Base-by-base conservation (phyloP, 768 basidiomycete species). In the Boletus barrowsii region DNA sequence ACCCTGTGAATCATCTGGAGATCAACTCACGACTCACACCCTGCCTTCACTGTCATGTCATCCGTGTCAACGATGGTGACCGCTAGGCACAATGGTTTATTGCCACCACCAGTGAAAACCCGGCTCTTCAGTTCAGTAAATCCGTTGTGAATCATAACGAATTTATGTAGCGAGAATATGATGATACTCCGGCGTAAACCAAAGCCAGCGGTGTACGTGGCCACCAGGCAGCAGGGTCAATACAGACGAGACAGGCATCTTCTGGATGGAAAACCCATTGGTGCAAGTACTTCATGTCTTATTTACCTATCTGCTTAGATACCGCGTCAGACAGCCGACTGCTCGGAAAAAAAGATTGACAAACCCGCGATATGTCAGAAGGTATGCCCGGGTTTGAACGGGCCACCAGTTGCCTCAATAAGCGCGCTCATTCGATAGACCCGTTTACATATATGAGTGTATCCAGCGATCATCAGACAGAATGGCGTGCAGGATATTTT, bases 181-280 rank as follows among this genome's bases (percentile, higher is more conserved):
- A 60, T 60, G 8, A 58, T 58, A 20, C 58, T 60, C 53, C 59
- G 60, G 42, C 4, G 5, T 30, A 17, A 30, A 24, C n/a, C 0
- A 40, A 47, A 2, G 48, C 44, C 6, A 44, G 10, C 13, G 2
- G 24, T 13, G 17, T 35, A 8, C 7, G 26, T 22, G 3, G 32
- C 8, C 3, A 35, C 10, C 18, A 24, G 24, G 24, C 24, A 6
- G 37, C 15, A 24, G 13, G 17, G 33, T 9, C 57, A 15, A 29
- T 9, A 74, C 79, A 30, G 40, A 80, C 78, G 81, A 82, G 7
- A 83, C 81, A 3, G 80, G 81, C 80, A 83, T 82, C 48, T 79
- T 75, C 56, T 78, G 76, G 55, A 83, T 83, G 5, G 79, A 79
- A 62, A 82, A 82, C 5, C 81, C 81, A 60, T 78, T 80, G 24